phyloP scores from a whole-genome alignment of 768 basidiomycete species.

The Amanita brunnescens region DNA sequence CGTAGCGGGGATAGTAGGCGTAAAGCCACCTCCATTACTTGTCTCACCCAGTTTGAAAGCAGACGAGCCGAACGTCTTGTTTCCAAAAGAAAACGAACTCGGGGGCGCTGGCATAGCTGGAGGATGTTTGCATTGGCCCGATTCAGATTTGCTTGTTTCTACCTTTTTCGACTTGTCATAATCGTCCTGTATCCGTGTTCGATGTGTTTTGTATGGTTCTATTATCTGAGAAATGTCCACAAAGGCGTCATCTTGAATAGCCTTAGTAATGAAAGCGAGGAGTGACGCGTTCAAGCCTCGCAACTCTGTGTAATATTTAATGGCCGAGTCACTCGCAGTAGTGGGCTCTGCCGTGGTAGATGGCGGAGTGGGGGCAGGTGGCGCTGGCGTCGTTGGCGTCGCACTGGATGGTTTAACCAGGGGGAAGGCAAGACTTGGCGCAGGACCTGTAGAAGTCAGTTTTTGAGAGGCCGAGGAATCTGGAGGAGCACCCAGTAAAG shows the following conservation, averaged over 20 bases:
- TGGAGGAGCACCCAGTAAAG: slow-evolving; percentile 26
- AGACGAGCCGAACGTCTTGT: background rate
- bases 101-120: slow-evolving; percentile 29
- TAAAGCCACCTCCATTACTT: slow-evolving; percentile 5
- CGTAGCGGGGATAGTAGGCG: background rate
- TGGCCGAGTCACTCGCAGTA: slow-evolving; percentile 22
- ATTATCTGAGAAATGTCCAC: slow-evolving; percentile 47
- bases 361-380: background rate
- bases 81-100: slow-evolving; percentile 12
- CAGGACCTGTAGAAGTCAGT: background rate
- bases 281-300: slow-evolving; percentile 69
- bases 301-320: slow-evolving; percentile 60
- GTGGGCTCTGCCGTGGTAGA: slow-evolving; percentile 15
- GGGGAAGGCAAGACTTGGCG: slow-evolving; percentile 1
- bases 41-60: background rate
- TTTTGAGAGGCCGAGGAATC: slow-evolving; percentile 6
- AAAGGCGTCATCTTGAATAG: slow-evolving; percentile 63
- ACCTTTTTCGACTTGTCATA: slow-evolving; percentile 30
- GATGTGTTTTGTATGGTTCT: slow-evolving; percentile 50
- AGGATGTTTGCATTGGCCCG: slow-evolving; percentile 11
- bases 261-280: slow-evolving; percentile 45
- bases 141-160: background rate
- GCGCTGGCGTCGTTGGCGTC: background rate
- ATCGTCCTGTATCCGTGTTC: slow-evolving; percentile 46
- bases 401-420: slow-evolving; percentile 1